phyloP scores from a whole-genome alignment of 495 filamentous ascomycete genomes.

The Aspergillus egyptiacus region DNA sequence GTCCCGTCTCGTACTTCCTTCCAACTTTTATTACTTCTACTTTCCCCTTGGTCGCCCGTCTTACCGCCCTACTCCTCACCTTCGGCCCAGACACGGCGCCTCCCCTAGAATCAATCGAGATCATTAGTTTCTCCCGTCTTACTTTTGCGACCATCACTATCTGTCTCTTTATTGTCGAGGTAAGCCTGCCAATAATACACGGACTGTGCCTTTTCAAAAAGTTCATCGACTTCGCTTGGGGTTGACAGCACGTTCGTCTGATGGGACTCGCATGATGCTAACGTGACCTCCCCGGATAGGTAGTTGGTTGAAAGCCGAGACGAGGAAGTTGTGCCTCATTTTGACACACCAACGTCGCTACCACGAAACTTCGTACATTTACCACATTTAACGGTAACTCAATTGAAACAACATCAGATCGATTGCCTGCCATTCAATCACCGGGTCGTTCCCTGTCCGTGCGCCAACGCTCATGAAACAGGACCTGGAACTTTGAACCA shows the following conservation, averaged over 20 bases:
- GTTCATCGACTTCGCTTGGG: not conserved
- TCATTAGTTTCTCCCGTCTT: conserved; percentile 8
- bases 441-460: conserved; percentile 5
- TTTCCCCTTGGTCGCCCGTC: conserved; percentile 23
- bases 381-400: conserved; percentile 5
- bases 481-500: conserved; percentile 8
- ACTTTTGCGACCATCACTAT: not conserved
- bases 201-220: not conserved
- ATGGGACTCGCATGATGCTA: conserved; percentile 18
- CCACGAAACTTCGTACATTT: not conserved
- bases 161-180: conserved; percentile 6
- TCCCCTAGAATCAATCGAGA: conserved; percentile 32
- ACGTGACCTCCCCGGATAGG: conserved; percentile 20
- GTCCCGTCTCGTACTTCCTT: conserved; percentile 31
- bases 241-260: conserved; percentile 9
- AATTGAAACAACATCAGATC: not conserved
- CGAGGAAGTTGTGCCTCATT: conserved; percentile 1
- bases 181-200: conserved; percentile 5
- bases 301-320: conserved; percentile 12
- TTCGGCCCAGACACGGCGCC: conserved; percentile 31
- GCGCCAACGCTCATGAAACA: conserved; percentile 21
- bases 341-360: conserved; percentile 13
- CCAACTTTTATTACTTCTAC: not conserved
- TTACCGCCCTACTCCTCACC: conserved; percentile 30
- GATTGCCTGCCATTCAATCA: not conserved